Evolutionary conservation across 2,329 filamentous ascomycete genomes (phyloP).

Genomic region (Plenodomus biglobosus): DNA sequence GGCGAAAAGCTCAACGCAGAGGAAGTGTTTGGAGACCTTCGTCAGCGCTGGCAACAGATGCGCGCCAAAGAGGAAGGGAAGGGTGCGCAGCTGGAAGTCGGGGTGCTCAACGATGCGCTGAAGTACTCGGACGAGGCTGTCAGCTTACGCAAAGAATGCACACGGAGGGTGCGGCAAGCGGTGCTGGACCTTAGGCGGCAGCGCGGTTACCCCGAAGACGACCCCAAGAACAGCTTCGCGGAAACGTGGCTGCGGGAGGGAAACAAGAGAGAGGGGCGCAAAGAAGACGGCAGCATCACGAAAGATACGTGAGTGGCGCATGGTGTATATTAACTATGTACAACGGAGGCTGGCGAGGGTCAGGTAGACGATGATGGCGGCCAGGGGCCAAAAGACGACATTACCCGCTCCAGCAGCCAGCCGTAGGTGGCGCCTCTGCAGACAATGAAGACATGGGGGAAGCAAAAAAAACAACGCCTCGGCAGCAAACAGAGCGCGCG

Average conservation of each 20-base stretch:
- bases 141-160: constrained; percentile 76
- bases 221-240: constrained; percentile 72
- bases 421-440: not conserved
- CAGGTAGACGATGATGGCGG: not conserved
- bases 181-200: constrained; percentile 74
- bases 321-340: constrained; percentile 6
- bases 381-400: not conserved
- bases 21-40: constrained; percentile 73
- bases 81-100: constrained; percentile 50
- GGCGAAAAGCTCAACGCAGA: constrained; percentile 77
- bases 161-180: constrained; percentile 73
- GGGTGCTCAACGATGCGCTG: constrained; percentile 65
- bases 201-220: constrained; percentile 76
- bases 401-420: not conserved
- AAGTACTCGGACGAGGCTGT: constrained; percentile 74
- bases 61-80: constrained; percentile 55
- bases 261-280: constrained; percentile 56
- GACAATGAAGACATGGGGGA: not conserved
- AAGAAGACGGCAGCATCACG: constrained; percentile 63
- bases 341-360: not conserved
- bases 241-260: constrained; percentile 75
- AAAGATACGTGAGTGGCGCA: constrained; percentile 52
- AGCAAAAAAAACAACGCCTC: constrained; percentile 4
- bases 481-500: constrained; percentile 9
- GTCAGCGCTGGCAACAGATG: constrained; percentile 72